Conservation (phyloP, 352 stramenopile genomes). For the Pythium aquatile region DNA sequence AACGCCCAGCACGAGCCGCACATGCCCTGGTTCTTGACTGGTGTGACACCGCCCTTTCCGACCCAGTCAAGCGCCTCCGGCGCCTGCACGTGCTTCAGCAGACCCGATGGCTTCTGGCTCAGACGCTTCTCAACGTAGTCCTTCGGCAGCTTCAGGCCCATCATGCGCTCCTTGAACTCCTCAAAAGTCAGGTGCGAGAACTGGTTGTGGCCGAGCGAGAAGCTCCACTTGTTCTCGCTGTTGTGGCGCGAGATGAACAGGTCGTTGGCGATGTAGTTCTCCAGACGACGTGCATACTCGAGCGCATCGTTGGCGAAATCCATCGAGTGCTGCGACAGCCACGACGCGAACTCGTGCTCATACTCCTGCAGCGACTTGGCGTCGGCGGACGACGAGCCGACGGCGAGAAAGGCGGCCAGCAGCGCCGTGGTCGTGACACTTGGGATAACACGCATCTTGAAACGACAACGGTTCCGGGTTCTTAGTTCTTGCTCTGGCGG, state of each 20-base stretch:
- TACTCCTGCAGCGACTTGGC: constrained; percentile 70
- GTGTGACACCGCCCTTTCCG: constrained; percentile 91
- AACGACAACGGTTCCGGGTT: constrained; percentile 1
- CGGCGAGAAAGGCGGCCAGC: constrained; percentile 20
- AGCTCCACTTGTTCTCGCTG: constrained; percentile 66
- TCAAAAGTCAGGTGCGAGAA: constrained; percentile 94
- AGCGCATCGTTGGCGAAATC: constrained; percentile 55
- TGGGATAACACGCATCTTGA: constrained; percentile 21
- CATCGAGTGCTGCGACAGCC: constrained; percentile 52
- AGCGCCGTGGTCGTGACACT: constrained; percentile 3
- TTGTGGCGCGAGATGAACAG: constrained; percentile 89
- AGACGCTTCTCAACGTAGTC: constrained; percentile 67
- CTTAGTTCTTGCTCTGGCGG: constrained; percentile 7
- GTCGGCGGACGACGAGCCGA: constrained; percentile 31
- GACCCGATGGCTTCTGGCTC: constrained; percentile 33
- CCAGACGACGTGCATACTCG: constrained; percentile 63
- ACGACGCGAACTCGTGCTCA: constrained; percentile 68
- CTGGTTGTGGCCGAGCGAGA: constrained; percentile 91
- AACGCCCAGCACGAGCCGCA: constrained; percentile 98
- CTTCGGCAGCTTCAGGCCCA: constrained; percentile 47
- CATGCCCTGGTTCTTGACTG: constrained; percentile 96
- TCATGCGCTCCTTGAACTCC: constrained; percentile 90
- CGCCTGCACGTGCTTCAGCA: constrained; percentile 37
- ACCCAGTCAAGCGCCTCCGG: constrained; percentile 94
- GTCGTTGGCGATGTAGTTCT: constrained; percentile 84